These are phyloP conservation scores for Eutrema heterophyllum DNA, from an alignment of 345 rosid genomes.

Conservation along the genomic window DNA sequence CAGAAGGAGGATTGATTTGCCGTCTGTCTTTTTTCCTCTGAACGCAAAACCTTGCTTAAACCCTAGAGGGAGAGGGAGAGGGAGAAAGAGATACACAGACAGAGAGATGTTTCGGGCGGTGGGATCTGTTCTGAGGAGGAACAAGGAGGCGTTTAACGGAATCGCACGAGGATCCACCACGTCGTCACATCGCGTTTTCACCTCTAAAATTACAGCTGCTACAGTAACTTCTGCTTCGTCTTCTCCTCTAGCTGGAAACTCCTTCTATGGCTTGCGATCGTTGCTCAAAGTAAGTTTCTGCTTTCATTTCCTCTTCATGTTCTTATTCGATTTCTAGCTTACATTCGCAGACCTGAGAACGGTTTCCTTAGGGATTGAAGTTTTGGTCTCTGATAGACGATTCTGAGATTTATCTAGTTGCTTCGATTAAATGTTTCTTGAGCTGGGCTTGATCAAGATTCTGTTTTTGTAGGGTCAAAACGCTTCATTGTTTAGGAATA, in stretches of 20 bases:
- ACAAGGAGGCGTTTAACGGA: conserved; percentile 32
- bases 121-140: conserved; percentile 53
- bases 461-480: conserved; percentile 44
- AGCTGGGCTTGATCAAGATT: background rate
- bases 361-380: background rate
- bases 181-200: conserved; percentile 28
- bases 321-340: background rate
- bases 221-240: conserved; percentile 31
- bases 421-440: background rate
- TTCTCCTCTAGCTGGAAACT: conserved; percentile 32
- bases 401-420: background rate
- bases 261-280: conserved; percentile 42
- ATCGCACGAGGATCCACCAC: conserved; percentile 26
- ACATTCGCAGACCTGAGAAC: too few relatives aligned
- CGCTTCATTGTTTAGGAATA: conserved; percentile 38
- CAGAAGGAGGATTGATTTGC: conserved; percentile 5
- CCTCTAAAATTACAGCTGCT: conserved; percentile 21
- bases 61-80: conserved; percentile 1
- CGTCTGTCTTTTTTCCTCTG: background rate
- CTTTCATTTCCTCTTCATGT: background rate
- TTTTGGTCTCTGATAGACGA: background rate
- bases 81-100: background rate
- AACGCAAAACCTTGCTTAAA: conserved; percentile 32
- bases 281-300: conserved; percentile 33
- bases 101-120: conserved; percentile 45